Percentiles rank a stretch among this genome's conserved stretches.
These are phyloP conservation scores for Malus fusca DNA, from an alignment of 306 rosid species.

Conservation along the genomic window DNA sequence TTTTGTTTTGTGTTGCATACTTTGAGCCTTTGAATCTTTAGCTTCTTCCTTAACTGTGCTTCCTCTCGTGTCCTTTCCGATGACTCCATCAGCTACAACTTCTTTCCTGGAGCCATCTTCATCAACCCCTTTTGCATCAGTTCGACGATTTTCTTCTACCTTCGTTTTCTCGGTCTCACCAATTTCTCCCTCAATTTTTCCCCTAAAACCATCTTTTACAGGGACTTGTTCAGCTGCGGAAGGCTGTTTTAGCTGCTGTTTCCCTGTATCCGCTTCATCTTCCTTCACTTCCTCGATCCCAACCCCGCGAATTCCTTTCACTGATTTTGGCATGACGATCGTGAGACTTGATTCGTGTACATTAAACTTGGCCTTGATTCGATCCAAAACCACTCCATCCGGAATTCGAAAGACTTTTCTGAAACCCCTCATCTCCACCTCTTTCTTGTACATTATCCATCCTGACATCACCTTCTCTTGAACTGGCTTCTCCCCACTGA, in stretches of 20 bases:
- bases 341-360: constrained; percentile 43
- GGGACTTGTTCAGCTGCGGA: not conserved
- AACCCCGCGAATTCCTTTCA: constrained; percentile 40
- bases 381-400: constrained; percentile 47
- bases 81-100: not conserved
- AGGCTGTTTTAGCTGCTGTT: not conserved
- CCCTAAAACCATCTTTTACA: not conserved
- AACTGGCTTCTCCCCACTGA: constrained; percentile 50
- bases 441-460: constrained; percentile 45
- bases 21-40: not conserved
- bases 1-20: not conserved
- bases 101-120: not conserved
- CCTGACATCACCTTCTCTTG: constrained; percentile 56
- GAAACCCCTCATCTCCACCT: constrained; percentile 43
- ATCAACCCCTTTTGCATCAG: not conserved
- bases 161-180: not conserved
- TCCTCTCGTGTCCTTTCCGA: not conserved
- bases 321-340: constrained; percentile 53
- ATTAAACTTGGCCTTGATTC: constrained; percentile 54
- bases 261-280: constrained; percentile 19
- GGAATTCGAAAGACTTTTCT: constrained; percentile 59
- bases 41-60: constrained; percentile 7
- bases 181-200: not conserved
- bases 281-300: constrained; percentile 50
- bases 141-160: not conserved